phyloP scores from a whole-genome alignment of 164 flowering plant species.

The Berberis vulgaris region DNA sequence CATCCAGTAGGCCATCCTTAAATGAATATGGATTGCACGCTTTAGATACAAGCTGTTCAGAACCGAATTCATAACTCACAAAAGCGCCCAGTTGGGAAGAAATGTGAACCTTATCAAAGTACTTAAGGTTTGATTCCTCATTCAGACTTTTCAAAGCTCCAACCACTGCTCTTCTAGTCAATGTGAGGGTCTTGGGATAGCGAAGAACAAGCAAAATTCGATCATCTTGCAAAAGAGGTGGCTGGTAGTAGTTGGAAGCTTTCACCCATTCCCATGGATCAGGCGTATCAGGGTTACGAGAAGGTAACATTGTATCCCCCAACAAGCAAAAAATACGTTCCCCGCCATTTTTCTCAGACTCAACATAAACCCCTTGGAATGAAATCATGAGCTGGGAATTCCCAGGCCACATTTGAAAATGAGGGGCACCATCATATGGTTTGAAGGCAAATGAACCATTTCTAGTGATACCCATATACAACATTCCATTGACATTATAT shows the following conservation, averaged over 20 bases:
- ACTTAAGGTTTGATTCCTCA: slow-evolving; percentile 39
- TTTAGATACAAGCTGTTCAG: slow-evolving; percentile 42
- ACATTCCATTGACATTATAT: slow-evolving; percentile 43
- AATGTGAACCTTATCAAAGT: slow-evolving; percentile 56
- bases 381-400: slow-evolving; percentile 35
- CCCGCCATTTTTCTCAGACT: slow-evolving; percentile 47
- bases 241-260: slow-evolving; percentile 25
- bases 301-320: slow-evolving; percentile 63
- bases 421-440: slow-evolving; percentile 21
- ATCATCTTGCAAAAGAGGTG: slow-evolving; percentile 66
- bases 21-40: slow-evolving; percentile 72
- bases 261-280: slow-evolving; percentile 63
- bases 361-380: slow-evolving; percentile 72
- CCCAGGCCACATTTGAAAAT: slow-evolving; percentile 47
- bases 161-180: slow-evolving; percentile 36
- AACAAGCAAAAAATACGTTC: slow-evolving; percentile 67
- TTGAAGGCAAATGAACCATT: slow-evolving; percentile 20
- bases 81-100: slow-evolving; percentile 39
- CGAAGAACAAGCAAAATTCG: slow-evolving; percentile 58
- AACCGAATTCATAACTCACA: slow-evolving; percentile 43
- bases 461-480: slow-evolving; percentile 44
- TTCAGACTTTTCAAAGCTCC: slow-evolving; percentile 78
- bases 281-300: slow-evolving; percentile 41
- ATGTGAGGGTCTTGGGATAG: slow-evolving; percentile 44
- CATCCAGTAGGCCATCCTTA: slow-evolving; percentile 27